Conservation (phyloP, 371 early-diverging fungal species). For the Fennellomyces sp. region DNA sequence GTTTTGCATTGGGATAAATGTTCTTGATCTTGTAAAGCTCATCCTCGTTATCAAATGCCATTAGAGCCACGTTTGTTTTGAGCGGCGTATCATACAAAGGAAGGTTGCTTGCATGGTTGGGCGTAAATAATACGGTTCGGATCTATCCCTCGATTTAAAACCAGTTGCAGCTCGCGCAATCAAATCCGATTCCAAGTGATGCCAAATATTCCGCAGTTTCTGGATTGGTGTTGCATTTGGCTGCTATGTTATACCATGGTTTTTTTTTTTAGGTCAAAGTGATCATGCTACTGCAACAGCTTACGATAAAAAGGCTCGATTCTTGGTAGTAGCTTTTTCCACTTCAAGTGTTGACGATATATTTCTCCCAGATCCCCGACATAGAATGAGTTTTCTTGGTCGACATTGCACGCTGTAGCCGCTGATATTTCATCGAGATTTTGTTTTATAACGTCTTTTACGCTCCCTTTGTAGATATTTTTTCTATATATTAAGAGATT, state of each 20-base stretch:
- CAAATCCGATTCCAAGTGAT: slow-evolving; percentile 88
- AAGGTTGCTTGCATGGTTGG: slow-evolving; percentile 96
- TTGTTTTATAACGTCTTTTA: slow-evolving; percentile 34
- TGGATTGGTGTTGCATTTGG: slow-evolving; percentile 96
- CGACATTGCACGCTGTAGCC: slow-evolving; percentile 51
- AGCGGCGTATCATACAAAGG: slow-evolving; percentile 87
- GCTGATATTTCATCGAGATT: slow-evolving; percentile 41
- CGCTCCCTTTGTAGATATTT: slow-evolving; percentile 33
- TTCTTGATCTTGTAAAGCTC: slow-evolving; percentile 92
- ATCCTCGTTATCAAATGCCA: slow-evolving; percentile 98
- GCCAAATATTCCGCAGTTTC: slow-evolving; percentile 81
- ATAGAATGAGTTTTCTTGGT: slow-evolving; percentile 89
- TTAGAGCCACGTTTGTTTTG: slow-evolving; percentile 77
- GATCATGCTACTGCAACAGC: slow-evolving; percentile 10
- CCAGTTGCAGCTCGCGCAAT: slow-evolving; percentile 90
- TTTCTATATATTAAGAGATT: no score
- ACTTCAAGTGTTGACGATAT: slow-evolving; percentile 82
- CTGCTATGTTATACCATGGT: slow-evolving; percentile 70
- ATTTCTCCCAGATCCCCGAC: slow-evolving; percentile 92
- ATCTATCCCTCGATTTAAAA: slow-evolving; percentile 77
- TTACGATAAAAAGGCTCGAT: slow-evolving; percentile 94
- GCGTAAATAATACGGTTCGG: slow-evolving; percentile 92
- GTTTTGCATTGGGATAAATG: slow-evolving; percentile 78
- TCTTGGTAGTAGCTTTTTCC: slow-evolving; percentile 82
- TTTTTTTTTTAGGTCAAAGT: neutral